phyloP scores from a whole-genome alignment of 345 rosid species.

The Salix brachista region DNA sequence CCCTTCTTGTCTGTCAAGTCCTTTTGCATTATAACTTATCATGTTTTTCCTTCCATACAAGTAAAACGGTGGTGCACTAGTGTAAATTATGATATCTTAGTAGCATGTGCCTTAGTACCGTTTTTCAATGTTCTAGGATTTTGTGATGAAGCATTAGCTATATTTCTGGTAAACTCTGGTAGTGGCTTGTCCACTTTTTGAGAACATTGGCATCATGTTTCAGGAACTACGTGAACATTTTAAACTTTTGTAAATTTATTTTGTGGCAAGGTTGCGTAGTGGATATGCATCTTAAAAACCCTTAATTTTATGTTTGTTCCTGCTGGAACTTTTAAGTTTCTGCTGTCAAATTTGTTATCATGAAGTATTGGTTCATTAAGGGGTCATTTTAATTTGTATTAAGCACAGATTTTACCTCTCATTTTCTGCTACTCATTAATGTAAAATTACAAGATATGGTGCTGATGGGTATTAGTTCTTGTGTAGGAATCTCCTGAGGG shows the following conservation, averaged over 20 bases:
- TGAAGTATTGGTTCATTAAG: not conserved
- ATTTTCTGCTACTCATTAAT: not conserved
- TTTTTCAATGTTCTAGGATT: not conserved
- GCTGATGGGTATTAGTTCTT: conserved; percentile 1
- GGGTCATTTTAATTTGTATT: not conserved
- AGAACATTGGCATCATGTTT: not conserved
- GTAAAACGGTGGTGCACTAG: not conserved
- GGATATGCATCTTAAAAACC: not conserved
- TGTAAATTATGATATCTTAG: not conserved
- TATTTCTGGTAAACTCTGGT: not conserved
- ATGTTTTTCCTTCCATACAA: not conserved
- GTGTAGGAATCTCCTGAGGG: conserved; percentile 83
- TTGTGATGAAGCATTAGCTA: not conserved
- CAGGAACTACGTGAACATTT: not conserved
- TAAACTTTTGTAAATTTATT: not conserved
- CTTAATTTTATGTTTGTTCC: not conserved
- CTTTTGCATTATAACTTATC: not conserved
- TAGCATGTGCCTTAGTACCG: not conserved
- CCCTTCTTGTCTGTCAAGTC: not conserved
- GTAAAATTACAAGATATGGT: not conserved
- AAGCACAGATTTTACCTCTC: not conserved
- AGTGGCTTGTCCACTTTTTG: not conserved
- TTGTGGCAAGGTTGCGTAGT: not conserved
- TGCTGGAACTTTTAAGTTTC: not conserved
- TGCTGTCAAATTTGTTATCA: not conserved